phyloP scores from a whole-genome alignment of 352 stramenopile species.

The Pythium biforme region DNA sequence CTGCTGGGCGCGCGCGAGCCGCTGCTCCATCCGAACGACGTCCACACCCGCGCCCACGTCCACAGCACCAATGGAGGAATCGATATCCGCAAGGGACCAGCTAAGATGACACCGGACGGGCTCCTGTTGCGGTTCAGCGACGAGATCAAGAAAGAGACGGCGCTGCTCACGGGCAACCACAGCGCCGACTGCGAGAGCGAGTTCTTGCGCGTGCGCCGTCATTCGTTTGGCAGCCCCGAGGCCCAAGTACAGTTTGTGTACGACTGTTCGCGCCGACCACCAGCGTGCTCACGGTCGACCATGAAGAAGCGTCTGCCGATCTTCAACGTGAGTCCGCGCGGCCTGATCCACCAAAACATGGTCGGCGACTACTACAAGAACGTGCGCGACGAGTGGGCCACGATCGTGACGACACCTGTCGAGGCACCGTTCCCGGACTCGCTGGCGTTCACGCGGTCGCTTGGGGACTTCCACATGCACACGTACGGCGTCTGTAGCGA shows the following conservation, averaged over 20 bases:
- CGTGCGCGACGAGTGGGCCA: constrained; percentile 90
- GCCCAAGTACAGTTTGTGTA: constrained; percentile 81
- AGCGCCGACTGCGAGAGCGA: constrained; percentile 73
- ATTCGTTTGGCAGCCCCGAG: constrained; percentile 29
- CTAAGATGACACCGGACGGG: neutral
- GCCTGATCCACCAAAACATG: constrained; percentile 38
- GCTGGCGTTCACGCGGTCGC: constrained; percentile 84
- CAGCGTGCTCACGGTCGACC: constrained; percentile 7
- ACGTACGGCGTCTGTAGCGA: constrained; percentile 73
- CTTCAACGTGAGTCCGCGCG: constrained; percentile 35
- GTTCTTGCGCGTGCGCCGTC: constrained; percentile 59
- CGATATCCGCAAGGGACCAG: neutral
- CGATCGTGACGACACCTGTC: constrained; percentile 69
- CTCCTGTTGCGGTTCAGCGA: constrained; percentile 17
- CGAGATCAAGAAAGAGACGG: constrained; percentile 21
- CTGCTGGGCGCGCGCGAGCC: constrained; percentile 35
- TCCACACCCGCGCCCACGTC: constrained; percentile 10
- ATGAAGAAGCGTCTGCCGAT: constrained; percentile 31
- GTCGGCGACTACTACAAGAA: constrained; percentile 88
- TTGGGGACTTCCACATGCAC: constrained; percentile 90
- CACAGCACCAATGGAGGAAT: constrained; percentile 7
- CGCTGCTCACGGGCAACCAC: constrained; percentile 85
- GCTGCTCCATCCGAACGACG: constrained; percentile 30
- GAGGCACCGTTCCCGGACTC: constrained; percentile 72
- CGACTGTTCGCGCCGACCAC: constrained; percentile 42